These are phyloP conservation scores for Stereum hirsutum DNA, from an alignment of 1,284 basidiomycete species.

Conservation along the genomic window DNA sequence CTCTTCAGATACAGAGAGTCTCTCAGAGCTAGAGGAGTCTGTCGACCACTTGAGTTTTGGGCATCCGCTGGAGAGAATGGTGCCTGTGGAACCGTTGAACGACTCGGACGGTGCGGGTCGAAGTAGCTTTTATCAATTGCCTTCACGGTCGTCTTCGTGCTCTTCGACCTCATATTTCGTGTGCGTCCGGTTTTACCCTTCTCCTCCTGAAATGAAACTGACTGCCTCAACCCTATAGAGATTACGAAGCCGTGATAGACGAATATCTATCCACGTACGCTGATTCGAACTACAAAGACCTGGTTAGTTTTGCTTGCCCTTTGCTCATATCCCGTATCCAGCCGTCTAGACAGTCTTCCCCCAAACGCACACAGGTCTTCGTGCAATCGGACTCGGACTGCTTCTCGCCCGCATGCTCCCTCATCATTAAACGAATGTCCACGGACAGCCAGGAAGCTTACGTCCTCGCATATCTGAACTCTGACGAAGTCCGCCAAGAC, in stretches of 20 bases:
- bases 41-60: constrained; percentile 2
- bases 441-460: constrained; percentile 21
- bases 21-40: constrained; percentile 2
- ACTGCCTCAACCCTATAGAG: background rate
- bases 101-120: constrained; percentile 1
- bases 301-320: constrained; percentile 6
- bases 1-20: background rate
- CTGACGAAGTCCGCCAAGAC: constrained; percentile 29
- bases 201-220: background rate
- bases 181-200: background rate
- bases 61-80: constrained; percentile 11
- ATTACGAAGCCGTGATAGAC: constrained; percentile 11
- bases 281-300: background rate
- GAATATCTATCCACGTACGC: constrained; percentile 9
- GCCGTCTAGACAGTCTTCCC: background rate
- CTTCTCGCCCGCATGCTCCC: constrained; percentile 25
- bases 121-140: constrained; percentile 5
- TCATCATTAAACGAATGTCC: constrained; percentile 14
- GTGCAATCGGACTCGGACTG: too few relatives aligned
- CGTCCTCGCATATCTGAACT: constrained; percentile 33
- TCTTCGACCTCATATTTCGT: constrained; percentile 7
- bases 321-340: background rate
- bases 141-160: constrained; percentile 7
- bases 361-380: background rate
- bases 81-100: constrained; percentile 5